These are phyloP conservation scores for Aspergillus ostianus DNA, from an alignment of 495 filamentous ascomycete genomes.

Conservation along the genomic window DNA sequence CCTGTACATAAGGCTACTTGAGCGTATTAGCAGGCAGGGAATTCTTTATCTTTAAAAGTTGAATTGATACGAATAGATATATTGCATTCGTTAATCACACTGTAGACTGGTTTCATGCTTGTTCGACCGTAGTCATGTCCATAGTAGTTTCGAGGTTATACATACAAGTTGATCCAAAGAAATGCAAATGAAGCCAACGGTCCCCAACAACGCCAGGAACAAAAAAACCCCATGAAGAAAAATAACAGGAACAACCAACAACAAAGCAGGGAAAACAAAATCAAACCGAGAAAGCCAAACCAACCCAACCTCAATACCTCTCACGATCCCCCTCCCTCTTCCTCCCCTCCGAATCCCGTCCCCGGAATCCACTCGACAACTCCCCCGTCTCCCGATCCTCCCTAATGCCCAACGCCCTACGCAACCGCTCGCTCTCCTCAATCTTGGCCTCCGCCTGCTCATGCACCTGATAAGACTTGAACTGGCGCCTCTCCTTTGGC, in stretches of 20 bases:
- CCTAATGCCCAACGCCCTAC: constrained; percentile 84
- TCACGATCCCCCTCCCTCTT: constrained; percentile 31
- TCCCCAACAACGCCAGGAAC: constrained; percentile 11
- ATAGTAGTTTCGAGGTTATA: neutral
- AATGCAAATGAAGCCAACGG: neutral
- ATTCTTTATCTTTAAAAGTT: neutral
- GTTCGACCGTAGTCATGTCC: no score
- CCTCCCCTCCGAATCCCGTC: constrained; percentile 50
- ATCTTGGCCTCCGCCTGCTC: constrained; percentile 96
- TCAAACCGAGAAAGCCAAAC: no score
- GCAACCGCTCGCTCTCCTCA: constrained; percentile 85
- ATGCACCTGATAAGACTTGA: constrained; percentile 94
- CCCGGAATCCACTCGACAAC: constrained; percentile 47
- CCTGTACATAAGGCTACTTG: constrained; percentile 30
- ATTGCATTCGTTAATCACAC: no score
- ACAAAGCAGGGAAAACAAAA: constrained; percentile 3
- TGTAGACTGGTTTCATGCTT: no score
- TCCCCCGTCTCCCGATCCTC: constrained; percentile 89
- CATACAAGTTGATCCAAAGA: constrained; percentile 2
- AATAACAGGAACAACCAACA: no score
- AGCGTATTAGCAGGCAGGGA: constrained; percentile 15
- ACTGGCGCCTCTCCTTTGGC: constrained; percentile 43
- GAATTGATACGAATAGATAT: neutral
- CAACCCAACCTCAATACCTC: constrained; percentile 3
- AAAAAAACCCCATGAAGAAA: constrained; percentile 1